Evolutionary conservation across 148 eudicot species (phyloP).

Genomic region (Rhododendron henanense): DNA sequence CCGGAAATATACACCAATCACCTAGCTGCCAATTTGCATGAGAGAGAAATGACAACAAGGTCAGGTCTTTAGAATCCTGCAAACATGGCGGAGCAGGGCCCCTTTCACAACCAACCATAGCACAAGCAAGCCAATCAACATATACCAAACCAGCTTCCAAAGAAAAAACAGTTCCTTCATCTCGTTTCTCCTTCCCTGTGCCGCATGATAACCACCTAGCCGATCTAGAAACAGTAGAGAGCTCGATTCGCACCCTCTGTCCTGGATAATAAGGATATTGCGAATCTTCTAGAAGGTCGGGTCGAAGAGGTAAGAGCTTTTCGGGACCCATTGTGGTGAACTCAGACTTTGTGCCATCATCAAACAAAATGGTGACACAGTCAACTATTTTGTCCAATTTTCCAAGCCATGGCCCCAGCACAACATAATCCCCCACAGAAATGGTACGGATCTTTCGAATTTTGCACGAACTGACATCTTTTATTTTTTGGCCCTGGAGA

Average conservation of each 20-base stretch:
- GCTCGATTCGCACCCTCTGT: slow-evolving; percentile 62
- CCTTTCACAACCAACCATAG: slow-evolving; percentile 27
- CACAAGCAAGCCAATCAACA: slow-evolving; percentile 81
- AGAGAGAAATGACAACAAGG: slow-evolving; percentile 51
- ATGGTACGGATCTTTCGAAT: slow-evolving; percentile 55
- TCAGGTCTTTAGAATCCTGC: slow-evolving; percentile 56
- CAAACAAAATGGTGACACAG: slow-evolving; percentile 52
- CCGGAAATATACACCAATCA: slow-evolving; percentile 71
- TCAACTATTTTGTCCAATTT: slow-evolving; percentile 69
- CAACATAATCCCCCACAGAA: slow-evolving; percentile 65
- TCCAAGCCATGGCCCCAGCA: slow-evolving; percentile 84
- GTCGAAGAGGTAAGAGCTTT: slow-evolving; percentile 51
- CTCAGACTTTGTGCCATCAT: slow-evolving; percentile 73
- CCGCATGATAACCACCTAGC: slow-evolving; percentile 69
- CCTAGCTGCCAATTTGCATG: slow-evolving; percentile 94
- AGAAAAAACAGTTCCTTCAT: slow-evolving; percentile 64
- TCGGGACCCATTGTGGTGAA: slow-evolving; percentile 51
- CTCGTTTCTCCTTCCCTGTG: slow-evolving; percentile 38
- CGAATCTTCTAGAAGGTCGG: slow-evolving; percentile 70
- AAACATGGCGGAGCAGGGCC: slow-evolving; percentile 43
- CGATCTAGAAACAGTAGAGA: slow-evolving; percentile 38
- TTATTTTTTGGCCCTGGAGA: slow-evolving; percentile 43
- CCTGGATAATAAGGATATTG: slow-evolving; percentile 83
- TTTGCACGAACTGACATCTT: slow-evolving; percentile 46
- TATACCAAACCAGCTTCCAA: slow-evolving; percentile 67